These are phyloP conservation scores for Phaeoacremonium minimum DNA, from an alignment of 2,329 filamentous ascomycete genomes.

Conservation along the genomic window DNA sequence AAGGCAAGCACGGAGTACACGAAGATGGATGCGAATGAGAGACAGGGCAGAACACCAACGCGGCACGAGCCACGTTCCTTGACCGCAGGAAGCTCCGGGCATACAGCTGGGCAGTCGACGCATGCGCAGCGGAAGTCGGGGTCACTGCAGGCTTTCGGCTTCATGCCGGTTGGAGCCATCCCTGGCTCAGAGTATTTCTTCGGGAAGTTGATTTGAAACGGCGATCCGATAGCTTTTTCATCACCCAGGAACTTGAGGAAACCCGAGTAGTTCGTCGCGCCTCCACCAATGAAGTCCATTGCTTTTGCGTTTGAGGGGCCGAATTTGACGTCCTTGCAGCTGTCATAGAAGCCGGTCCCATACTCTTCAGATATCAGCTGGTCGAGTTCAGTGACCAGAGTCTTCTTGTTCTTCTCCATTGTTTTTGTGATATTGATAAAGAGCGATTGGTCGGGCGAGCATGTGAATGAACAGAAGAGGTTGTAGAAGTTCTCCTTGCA, in stretches of 20 bases:
- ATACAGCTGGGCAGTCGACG: constrained; percentile 84
- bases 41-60: constrained; percentile 83
- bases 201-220: constrained; percentile 97
- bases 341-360: constrained; percentile 85
- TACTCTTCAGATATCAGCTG: constrained; percentile 83
- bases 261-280: constrained; percentile 82
- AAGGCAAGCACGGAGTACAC: constrained; percentile 75
- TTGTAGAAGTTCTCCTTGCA: constrained; percentile 99
- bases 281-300: constrained; percentile 94
- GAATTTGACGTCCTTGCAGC: constrained; percentile 98
- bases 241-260: constrained; percentile 91
- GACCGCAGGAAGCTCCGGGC: constrained; percentile 77
- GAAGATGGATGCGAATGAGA: constrained; percentile 89
- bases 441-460: constrained; percentile 91
- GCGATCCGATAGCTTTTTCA: constrained; percentile 86
- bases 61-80: constrained; percentile 66
- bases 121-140: constrained; percentile 86
- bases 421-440: constrained; percentile 90
- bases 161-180: constrained; percentile 71
- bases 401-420: constrained; percentile 53
- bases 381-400: constrained; percentile 81
- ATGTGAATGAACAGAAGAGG: constrained; percentile 96
- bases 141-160: constrained; percentile 83
- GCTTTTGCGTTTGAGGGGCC: constrained; percentile 89
- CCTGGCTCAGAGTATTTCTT: constrained; percentile 54